Conservation (phyloP, 352 stramenopile genomes). For the Phytophthora aleatoria region DNA sequence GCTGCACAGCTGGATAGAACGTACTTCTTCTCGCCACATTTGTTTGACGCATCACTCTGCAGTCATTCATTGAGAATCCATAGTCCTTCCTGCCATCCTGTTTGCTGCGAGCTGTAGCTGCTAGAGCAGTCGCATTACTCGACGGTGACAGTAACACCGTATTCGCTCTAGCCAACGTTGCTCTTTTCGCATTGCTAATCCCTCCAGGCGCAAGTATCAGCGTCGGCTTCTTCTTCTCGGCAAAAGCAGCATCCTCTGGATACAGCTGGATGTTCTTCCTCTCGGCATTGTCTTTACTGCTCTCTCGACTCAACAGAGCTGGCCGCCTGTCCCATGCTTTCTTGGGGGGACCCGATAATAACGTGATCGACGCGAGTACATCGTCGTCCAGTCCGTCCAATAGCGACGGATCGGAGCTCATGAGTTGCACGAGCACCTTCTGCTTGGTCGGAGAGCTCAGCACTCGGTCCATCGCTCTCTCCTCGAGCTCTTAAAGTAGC, state of each 20-base stretch:
- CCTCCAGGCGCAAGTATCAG: slow-evolving; percentile 1
- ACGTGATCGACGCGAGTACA: slow-evolving; percentile 44
- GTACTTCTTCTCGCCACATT: slow-evolving; percentile 5
- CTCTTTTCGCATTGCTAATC: slow-evolving; percentile 4
- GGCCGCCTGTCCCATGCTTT: background rate
- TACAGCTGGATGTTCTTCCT: slow-evolving; percentile 37
- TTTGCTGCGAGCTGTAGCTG: slow-evolving; percentile 14
- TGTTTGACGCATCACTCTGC: background rate
- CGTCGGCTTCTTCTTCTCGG: slow-evolving; percentile 7
- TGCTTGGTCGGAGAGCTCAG: slow-evolving; percentile 45
- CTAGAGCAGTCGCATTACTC: slow-evolving; percentile 23
- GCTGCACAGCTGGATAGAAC: slow-evolving; percentile 2
- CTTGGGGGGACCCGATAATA: slow-evolving; percentile 26
- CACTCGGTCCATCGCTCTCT: slow-evolving; percentile 30
- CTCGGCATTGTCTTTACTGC: background rate
- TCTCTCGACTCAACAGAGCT: background rate
- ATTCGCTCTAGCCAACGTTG: slow-evolving; percentile 10
- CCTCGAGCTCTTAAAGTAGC: background rate
- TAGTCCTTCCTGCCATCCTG: slow-evolving; percentile 9
- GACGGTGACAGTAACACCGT: slow-evolving; percentile 35
- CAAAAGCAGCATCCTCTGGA: slow-evolving; percentile 23
- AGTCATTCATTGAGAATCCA: background rate
- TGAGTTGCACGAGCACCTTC: slow-evolving; percentile 50
- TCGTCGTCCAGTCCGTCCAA: slow-evolving; percentile 44
- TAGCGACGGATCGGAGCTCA: slow-evolving; percentile 50